A percentile compares a stretch with the other conserved stretches of the same genome.
Conservation (phyloP, 352 stramenopile genomes). For the Pythium aphanidermatum region DNA sequence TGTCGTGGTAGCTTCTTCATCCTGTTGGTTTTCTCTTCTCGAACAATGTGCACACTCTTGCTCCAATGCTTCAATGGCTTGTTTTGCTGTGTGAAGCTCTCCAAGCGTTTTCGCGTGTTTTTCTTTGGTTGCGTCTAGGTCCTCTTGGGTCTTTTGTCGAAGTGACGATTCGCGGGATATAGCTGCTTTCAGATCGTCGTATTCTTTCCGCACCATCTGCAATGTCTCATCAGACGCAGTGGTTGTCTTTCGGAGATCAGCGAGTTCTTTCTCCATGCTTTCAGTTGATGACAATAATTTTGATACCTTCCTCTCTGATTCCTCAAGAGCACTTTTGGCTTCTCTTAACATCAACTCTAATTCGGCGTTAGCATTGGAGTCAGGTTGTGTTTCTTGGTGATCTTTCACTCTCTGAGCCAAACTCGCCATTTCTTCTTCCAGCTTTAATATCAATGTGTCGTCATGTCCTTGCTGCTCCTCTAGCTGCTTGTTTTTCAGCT, state of each 20-base stretch:
- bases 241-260: too few species aligned
- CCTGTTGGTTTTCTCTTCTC: constrained; percentile 19
- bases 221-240: too few species aligned
- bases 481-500: constrained; percentile 10
- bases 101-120: constrained; percentile 28
- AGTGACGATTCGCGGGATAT: too few species aligned
- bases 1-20: neutral
- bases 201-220: too few species aligned
- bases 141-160: too few species aligned
- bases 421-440: constrained; percentile 6
- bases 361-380: neutral
- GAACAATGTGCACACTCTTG: constrained; percentile 8
- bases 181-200: too few species aligned
- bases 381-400: neutral
- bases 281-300: too few species aligned
- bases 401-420: neutral
- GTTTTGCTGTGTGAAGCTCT: neutral
- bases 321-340: constrained; percentile 21
- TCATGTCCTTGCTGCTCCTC: neutral
- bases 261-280: too few species aligned
- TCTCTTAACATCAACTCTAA: constrained; percentile 6
- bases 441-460: constrained; percentile 9
- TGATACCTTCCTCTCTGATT: too few species aligned
- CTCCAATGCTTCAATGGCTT: neutral
- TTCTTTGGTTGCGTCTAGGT: too few species aligned